A percentile compares a stretch with the other conserved stretches of the same genome.
Evolutionary conservation across 495 filamentous ascomycete species (phyloP).

Genomic region (Hypoxylon crocopeplum): DNA sequence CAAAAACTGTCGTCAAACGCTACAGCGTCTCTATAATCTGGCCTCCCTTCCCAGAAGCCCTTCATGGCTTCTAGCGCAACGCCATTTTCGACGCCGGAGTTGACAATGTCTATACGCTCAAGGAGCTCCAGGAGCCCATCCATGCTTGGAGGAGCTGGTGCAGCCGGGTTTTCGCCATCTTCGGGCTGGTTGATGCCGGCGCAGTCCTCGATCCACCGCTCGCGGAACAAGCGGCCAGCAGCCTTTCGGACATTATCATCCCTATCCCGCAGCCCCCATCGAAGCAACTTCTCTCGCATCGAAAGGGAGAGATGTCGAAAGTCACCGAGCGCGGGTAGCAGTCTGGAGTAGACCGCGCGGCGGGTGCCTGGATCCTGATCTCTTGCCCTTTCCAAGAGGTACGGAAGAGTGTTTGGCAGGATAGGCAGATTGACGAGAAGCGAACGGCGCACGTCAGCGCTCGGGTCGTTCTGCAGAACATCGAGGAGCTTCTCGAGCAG

Average conservation of each 20-base stretch:
- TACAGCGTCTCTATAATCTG: conserved; percentile 85
- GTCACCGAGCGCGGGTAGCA: conserved; percentile 90
- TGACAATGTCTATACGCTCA: conserved; percentile 91
- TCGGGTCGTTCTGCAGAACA: conserved; percentile 91
- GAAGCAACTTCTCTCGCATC: conserved; percentile 93
- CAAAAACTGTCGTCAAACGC: conserved; percentile 86
- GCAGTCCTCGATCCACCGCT: conserved; percentile 95
- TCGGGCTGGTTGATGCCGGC: conserved; percentile 66
- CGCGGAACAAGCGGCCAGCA: conserved; percentile 85
- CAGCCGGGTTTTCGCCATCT: conserved; percentile 53
- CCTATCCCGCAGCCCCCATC: conserved; percentile 93
- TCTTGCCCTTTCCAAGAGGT: conserved; percentile 86
- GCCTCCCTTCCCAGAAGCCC: conserved; percentile 92
- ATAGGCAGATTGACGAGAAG: conserved; percentile 90
- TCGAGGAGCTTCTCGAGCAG: conserved; percentile 85
- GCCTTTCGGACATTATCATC: conserved; percentile 95
- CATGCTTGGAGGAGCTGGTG: conserved; percentile 67
- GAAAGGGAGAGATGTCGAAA: conserved; percentile 95
- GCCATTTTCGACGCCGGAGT: conserved; percentile 86
- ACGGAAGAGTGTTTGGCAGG: conserved; percentile 80
- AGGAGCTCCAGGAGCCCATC: conserved; percentile 86
- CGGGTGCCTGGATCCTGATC: conserved; percentile 86
- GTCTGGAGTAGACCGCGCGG: conserved; percentile 82
- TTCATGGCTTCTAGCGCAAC: conserved; percentile 92
- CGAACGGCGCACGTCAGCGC: conserved; percentile 87